Base-by-base conservation (phyloP, 441 rosid genomes). In the Erysimum cheiri region DNA sequence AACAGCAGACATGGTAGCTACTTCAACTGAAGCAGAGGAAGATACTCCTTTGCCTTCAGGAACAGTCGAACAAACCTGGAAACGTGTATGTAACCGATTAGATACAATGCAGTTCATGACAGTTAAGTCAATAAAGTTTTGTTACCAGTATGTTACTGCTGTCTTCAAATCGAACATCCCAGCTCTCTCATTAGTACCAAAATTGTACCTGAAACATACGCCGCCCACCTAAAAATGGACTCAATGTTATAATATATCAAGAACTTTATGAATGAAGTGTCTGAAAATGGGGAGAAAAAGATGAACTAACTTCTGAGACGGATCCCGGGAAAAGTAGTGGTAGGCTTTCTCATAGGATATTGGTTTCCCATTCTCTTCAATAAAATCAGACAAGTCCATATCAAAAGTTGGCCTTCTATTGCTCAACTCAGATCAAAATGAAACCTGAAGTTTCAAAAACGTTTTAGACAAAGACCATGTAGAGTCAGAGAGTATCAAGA, bases 21-120 rank as follows among this genome's bases (percentile, higher is more conserved):
- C 94, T 80, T 91, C 98, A 69, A 89, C 83, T 11, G 98, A 77
- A 2, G 98, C 96, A 77, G 98, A 93, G 63, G 98, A 94, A 77
- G 99, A 94, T 61, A 90, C 97, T 57, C 99, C 98, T 81, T 94
- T 94, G 55, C 99, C 99, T 84, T 92, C 97, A 36, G 97, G 98
- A 72, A 94, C 98, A 6, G 93, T 88, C 53, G 98, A 94, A 53
- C 89, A 90, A 63, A 94, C 93, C 99, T 94, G 88, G 58, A 13
- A 43, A 46, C 13, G 48, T n/a, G 22, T 1, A 4, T 4, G 13
- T 40, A 55, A n/a, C 35, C 31, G 14, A 8, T 60, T 50, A 63
- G 78, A 57, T 76, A 64, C 59, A 41, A 49, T 32, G 43, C 9
- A 52, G 71, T 12, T 6, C 17, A 50, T 19, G 41, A 67, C 24